phyloP scores from a whole-genome alignment of 441 rosid species.

The Jatropha podagrica region DNA sequence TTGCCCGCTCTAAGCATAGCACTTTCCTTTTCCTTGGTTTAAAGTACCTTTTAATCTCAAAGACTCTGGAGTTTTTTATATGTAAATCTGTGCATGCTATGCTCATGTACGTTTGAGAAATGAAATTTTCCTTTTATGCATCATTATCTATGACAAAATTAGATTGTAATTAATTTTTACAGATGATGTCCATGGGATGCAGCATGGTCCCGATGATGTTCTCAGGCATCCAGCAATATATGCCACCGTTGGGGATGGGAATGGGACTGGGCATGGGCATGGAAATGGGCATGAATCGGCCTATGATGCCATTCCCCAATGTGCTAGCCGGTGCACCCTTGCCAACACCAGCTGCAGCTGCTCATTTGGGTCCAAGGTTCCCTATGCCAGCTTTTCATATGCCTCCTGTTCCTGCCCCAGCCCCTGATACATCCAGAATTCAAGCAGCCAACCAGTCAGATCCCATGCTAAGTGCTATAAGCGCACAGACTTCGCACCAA shows the following conservation, averaged over 20 bases:
- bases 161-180: slow-evolving; percentile 31
- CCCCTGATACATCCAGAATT: slow-evolving; percentile 56
- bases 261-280: slow-evolving; percentile 62
- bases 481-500: slow-evolving; percentile 46
- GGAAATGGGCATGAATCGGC: slow-evolving; percentile 63
- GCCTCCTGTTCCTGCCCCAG: slow-evolving; percentile 45
- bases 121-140: slow-evolving; percentile 21
- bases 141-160: slow-evolving; percentile 31
- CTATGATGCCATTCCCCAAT: slow-evolving; percentile 75
- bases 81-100: not conserved
- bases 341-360: slow-evolving; percentile 53
- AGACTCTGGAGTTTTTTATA: not conserved
- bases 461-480: slow-evolving; percentile 37
- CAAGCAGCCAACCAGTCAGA: slow-evolving; percentile 46
- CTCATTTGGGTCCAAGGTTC: slow-evolving; percentile 55
- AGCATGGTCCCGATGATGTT: slow-evolving; percentile 89
- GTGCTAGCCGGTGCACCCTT: slow-evolving; percentile 53
- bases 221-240: slow-evolving; percentile 75
- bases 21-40: not conserved
- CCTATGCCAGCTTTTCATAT: slow-evolving; percentile 55
- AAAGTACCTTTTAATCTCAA: not conserved
- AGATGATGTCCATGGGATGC: slow-evolving; percentile 99
- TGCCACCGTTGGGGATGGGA: slow-evolving; percentile 69
- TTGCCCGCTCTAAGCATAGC: not conserved
- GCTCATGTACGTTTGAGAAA: slow-evolving; percentile 6